These are phyloP conservation scores for Triticum urartu DNA, from an alignment of 176 grass and related monocot genomes.

Conservation along the genomic window DNA sequence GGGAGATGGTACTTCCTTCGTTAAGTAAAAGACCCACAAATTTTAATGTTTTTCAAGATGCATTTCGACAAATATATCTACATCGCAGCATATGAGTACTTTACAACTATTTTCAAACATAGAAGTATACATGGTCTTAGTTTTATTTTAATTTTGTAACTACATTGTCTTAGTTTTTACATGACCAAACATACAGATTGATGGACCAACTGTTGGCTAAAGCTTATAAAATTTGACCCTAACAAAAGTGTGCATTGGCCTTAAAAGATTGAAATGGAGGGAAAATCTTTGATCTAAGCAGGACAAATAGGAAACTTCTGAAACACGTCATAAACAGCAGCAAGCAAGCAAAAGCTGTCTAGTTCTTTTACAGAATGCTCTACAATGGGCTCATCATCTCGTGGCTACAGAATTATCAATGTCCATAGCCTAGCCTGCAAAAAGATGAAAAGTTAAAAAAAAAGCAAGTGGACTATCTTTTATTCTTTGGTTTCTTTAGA, in stretches of 20 bases:
- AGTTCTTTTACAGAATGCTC: conserved; percentile 31
- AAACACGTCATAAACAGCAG: conserved; percentile 17
- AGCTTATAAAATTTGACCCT: neutral
- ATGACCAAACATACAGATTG: neutral
- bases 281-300: neutral
- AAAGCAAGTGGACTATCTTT: conserved; percentile 11
- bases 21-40: neutral
- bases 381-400: conserved; percentile 10
- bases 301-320: neutral
- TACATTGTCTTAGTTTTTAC: neutral
- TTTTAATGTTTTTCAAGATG: neutral
- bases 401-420: conserved; percentile 1
- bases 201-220: neutral
- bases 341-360: neutral
- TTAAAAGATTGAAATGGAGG: conserved; percentile 1
- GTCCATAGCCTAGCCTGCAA: conserved; percentile 13
- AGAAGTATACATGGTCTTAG: neutral
- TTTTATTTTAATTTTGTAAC: too few relatives aligned
- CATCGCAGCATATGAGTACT: neutral
- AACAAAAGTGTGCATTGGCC: neutral
- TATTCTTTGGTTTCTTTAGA: conserved; percentile 21
- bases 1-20: neutral
- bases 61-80: neutral
- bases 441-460: conserved; percentile 26
- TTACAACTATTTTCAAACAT: neutral